Evolutionary conservation across 768 basidiomycete genomes (phyloP).

Genomic region (Tulasnella calospora): DNA sequence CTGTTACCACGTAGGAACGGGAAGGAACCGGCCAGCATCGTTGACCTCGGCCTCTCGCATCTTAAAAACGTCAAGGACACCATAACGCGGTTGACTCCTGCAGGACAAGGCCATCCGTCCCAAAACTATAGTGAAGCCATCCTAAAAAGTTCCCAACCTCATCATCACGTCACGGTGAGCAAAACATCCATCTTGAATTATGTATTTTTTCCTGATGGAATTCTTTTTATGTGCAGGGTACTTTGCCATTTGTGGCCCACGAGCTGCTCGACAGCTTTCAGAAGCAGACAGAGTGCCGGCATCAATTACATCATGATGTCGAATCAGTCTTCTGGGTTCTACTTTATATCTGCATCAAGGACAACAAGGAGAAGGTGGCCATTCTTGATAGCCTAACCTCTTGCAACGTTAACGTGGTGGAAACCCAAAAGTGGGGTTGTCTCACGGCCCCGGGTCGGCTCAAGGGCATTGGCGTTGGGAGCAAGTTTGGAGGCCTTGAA

Average conservation of each 20-base stretch:
- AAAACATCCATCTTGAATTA: neutral
- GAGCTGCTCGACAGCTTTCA: neutral
- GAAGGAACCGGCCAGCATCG: neutral
- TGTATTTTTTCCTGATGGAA: neutral
- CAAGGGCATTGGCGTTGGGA: too few relatives aligned
- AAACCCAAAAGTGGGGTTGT: too few relatives aligned
- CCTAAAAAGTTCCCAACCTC: neutral
- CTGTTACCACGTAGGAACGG: neutral
- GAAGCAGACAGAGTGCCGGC: neutral
- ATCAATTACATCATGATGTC: neutral
- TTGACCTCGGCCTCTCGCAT: neutral
- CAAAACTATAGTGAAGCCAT: too few relatives aligned
- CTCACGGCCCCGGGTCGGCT: too few relatives aligned
- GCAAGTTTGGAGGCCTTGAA: too few relatives aligned
- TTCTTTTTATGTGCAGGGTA: neutral
- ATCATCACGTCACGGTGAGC: neutral
- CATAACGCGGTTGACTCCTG: too few relatives aligned
- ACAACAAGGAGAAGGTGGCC: too few relatives aligned
- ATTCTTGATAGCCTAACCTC: too few relatives aligned
- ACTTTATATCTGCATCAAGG: neutral
- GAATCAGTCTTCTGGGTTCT: neutral
- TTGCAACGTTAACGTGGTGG: too few relatives aligned
- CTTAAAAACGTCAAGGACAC: neutral
- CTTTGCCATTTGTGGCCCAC: neutral
- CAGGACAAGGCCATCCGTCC: too few relatives aligned